These are phyloP conservation scores for Aegilops umbellulata DNA, from an alignment of 176 grass and related monocot genomes.

Conservation along the genomic window DNA sequence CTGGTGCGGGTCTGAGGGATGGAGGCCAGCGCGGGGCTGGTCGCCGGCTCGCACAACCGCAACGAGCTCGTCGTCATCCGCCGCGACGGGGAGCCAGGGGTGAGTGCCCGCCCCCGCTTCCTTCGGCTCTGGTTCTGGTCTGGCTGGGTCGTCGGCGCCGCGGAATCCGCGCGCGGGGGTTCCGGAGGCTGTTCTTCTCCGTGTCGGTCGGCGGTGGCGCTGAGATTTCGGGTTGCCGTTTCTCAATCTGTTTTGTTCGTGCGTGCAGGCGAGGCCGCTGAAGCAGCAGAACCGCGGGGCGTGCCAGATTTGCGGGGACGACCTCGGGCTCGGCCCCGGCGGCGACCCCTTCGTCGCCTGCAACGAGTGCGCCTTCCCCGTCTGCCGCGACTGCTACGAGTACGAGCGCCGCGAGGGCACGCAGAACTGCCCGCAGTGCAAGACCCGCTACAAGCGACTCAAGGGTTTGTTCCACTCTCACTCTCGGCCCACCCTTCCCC, in stretches of 20 bases:
- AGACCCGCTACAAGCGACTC: slow-evolving; percentile 67
- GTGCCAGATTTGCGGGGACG: slow-evolving; percentile 87
- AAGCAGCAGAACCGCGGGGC: slow-evolving; percentile 48
- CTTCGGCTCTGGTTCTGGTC: neutral
- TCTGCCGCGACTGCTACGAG: slow-evolving; percentile 72
- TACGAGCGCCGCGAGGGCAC: slow-evolving; percentile 72
- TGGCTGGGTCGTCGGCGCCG: neutral
- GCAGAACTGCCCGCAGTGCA: slow-evolving; percentile 73
- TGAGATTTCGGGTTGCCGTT: neutral
- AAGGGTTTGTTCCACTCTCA: slow-evolving; percentile 15
- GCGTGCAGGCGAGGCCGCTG: slow-evolving; percentile 48
- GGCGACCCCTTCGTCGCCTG: slow-evolving; percentile 59
- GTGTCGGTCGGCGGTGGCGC: too few relatives aligned
- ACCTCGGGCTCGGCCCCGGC: slow-evolving; percentile 36
- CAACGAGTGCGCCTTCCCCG: slow-evolving; percentile 79
- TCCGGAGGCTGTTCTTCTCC: neutral
- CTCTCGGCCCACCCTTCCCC: neutral
- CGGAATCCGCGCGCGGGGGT: neutral
- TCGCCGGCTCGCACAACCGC: slow-evolving; percentile 88
- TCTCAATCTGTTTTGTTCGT: neutral
- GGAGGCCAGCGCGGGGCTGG: slow-evolving; percentile 88
- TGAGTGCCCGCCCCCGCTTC: slow-evolving; percentile 2
- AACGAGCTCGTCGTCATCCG: slow-evolving; percentile 97
- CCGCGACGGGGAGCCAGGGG: slow-evolving; percentile 84
- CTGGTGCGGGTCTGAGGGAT: slow-evolving; percentile 30